Evolutionary conservation across 2,329 filamentous ascomycete genomes (phyloP).

Genomic region (Fusarium luffae): DNA sequence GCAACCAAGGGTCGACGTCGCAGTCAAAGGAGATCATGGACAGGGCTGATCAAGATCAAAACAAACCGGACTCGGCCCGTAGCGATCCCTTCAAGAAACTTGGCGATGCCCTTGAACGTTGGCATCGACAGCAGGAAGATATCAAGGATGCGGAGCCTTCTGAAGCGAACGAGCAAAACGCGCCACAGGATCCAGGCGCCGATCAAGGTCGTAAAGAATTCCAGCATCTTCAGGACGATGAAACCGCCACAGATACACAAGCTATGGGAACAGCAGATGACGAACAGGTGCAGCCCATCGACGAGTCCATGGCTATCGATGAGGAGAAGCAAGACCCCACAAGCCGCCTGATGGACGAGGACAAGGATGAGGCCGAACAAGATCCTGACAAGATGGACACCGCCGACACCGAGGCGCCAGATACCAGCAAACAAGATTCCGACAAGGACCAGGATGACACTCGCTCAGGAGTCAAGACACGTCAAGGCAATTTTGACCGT

Average conservation of each 20-base stretch:
- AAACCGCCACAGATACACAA: constrained; percentile 85
- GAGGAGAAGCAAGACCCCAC: constrained; percentile 67
- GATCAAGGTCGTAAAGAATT: constrained; percentile 81
- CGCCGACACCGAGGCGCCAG: constrained; percentile 49
- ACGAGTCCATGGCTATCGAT: constrained; percentile 90
- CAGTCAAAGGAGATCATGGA: constrained; percentile 61
- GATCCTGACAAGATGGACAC: constrained; percentile 59
- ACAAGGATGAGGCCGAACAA: constrained; percentile 61
- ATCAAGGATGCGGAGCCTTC: constrained; percentile 71
- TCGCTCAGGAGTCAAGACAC: constrained; percentile 69
- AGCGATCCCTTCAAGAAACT: constrained; percentile 90
- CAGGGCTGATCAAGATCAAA: constrained; percentile 56
- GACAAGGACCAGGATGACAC: constrained; percentile 64
- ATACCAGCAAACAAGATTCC: constrained; percentile 56
- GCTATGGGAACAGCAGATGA: constrained; percentile 89
- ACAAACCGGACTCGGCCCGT: constrained; percentile 55
- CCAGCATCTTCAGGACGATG: constrained; percentile 89
- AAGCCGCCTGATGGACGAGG: constrained; percentile 64
- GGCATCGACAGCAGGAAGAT: constrained; percentile 88
- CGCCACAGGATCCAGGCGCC: constrained; percentile 63
- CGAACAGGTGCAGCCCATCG: constrained; percentile 85
- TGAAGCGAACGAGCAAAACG: constrained; percentile 46
- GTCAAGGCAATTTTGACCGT: constrained; percentile 67
- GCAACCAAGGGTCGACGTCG: constrained; percentile 69
- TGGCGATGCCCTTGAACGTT: constrained; percentile 90